These are phyloP conservation scores for Diutina siamensis DNA, from an alignment of 1,139 yeast genomes.

Conservation along the genomic window DNA sequence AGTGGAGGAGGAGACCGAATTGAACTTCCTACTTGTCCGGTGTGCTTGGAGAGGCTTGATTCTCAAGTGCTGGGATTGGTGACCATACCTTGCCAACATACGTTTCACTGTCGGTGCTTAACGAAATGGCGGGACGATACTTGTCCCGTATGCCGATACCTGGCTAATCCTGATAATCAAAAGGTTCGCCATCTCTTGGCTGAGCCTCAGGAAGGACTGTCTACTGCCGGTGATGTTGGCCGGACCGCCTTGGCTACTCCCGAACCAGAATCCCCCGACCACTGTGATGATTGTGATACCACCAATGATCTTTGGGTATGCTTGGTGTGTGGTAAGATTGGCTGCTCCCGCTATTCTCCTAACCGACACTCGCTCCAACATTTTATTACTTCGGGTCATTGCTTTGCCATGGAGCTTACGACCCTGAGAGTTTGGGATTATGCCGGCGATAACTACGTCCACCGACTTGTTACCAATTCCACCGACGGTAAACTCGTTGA, in stretches of 20 bases:
- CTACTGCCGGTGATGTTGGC: slow-evolving; percentile 5
- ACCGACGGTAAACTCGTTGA: slow-evolving; percentile 80
- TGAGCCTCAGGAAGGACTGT: slow-evolving; percentile 8
- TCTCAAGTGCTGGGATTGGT: slow-evolving; percentile 68
- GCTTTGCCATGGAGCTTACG: slow-evolving; percentile 81
- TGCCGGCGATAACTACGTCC: slow-evolving; percentile 86
- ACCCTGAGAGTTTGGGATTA: slow-evolving; percentile 95
- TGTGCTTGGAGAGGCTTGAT: slow-evolving; percentile 86
- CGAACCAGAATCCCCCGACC: slow-evolving; percentile 13
- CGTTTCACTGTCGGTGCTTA: slow-evolving; percentile 84
- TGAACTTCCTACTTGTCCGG: slow-evolving; percentile 90
- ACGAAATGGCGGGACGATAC: slow-evolving; percentile 86
- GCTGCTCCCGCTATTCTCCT: slow-evolving; percentile 83
- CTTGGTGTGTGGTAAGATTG: slow-evolving; percentile 77
- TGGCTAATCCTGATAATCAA: slow-evolving; percentile 34
- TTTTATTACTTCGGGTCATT: slow-evolving; percentile 67
- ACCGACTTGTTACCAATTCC: slow-evolving; percentile 73
- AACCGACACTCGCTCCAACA: slow-evolving; percentile 79
- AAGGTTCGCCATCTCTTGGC: slow-evolving; percentile 22
- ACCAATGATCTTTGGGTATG: slow-evolving; percentile 86
- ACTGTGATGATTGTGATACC: slow-evolving; percentile 31
- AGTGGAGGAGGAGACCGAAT: slow-evolving; percentile 5
- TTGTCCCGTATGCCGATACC: slow-evolving; percentile 86
- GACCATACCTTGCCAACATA: slow-evolving; percentile 88
- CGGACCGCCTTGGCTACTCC: not conserved